Percentiles rank a stretch among this genome's conserved stretches.
phyloP scores from a whole-genome alignment of 345 rosid species.

The Noccaea bulbosa region DNA sequence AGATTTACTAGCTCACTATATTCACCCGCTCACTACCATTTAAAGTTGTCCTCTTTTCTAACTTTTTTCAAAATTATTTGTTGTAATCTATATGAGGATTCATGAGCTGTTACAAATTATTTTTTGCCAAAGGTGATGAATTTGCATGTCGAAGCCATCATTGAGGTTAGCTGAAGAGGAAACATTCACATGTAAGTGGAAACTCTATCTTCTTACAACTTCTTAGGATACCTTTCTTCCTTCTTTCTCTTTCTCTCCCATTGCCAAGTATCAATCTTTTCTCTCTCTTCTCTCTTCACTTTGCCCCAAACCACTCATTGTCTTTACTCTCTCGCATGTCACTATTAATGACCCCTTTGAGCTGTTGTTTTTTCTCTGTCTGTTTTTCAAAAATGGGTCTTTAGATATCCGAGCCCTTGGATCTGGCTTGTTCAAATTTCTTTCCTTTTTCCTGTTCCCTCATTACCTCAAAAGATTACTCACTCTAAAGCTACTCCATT shows the following conservation, averaged over 20 bases:
- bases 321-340: conserved; percentile 44
- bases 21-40: conserved; percentile 1
- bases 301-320: conserved; percentile 35
- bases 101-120: background rate
- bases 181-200: conserved; percentile 51
- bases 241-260: conserved; percentile 12
- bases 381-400: conserved; percentile 42
- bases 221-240: conserved; percentile 47
- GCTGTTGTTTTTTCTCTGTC: conserved; percentile 45
- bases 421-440: conserved; percentile 49
- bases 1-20: conserved; percentile 18
- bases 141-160: conserved; percentile 33
- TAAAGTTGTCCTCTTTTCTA: background rate
- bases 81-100: conserved; percentile 1
- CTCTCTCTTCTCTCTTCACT: conserved; percentile 31
- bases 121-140: conserved; percentile 4
- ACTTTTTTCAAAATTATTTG: background rate
- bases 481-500: conserved; percentile 29
- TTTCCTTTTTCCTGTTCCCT: background rate
- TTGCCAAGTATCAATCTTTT: conserved; percentile 46
- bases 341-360: conserved; percentile 44
- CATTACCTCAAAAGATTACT: conserved; percentile 3
- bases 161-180: conserved; percentile 33
- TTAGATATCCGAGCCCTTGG: conserved; percentile 49
- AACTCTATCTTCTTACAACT: conserved; percentile 39